Evolutionary conservation across 768 basidiomycete genomes (phyloP).

Genomic region (Agrocybe chaxingu): DNA sequence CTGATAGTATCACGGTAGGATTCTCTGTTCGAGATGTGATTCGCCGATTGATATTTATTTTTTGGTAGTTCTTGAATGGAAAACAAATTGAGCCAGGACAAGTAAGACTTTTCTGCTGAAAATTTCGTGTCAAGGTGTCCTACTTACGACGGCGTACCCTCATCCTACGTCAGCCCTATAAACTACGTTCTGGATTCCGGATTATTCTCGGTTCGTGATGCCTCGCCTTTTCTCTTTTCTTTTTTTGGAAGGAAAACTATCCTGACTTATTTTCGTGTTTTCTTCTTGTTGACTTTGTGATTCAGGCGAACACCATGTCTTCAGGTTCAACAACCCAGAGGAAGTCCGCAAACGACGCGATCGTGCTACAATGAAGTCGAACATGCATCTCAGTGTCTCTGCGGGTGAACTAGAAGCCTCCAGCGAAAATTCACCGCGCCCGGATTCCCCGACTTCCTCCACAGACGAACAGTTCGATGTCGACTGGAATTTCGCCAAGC

Average conservation of each 20-base stretch:
- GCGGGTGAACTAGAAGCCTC: conserved; percentile 62
- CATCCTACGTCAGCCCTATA: conserved; percentile 54
- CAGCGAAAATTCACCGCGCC: conserved; percentile 60
- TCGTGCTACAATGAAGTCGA: conserved; percentile 71
- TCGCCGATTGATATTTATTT: background rate
- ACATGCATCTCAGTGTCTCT: conserved; percentile 59
- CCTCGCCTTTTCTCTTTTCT: conserved; percentile 10
- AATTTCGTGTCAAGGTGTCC: conserved; percentile 4
- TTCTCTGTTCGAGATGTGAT: conserved; percentile 6
- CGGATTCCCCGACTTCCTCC: conserved; percentile 73
- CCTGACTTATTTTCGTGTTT: conserved; percentile 1
- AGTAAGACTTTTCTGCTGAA: conserved; percentile 39
- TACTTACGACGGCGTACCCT: background rate
- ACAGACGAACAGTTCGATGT: conserved; percentile 66
- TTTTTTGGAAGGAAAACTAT: background rate
- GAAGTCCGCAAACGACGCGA: conserved; percentile 91
- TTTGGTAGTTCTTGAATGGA: conserved; percentile 83
- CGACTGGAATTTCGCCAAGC: conserved; percentile 97
- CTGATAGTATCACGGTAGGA: conserved; percentile 79
- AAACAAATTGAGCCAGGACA: conserved; percentile 77
- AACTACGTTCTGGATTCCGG: conserved; percentile 90
- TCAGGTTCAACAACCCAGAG: conserved; percentile 94
- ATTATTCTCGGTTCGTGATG: conserved; percentile 81
- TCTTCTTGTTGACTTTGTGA: conserved; percentile 3
- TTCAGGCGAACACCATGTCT: conserved; percentile 92